These are phyloP conservation scores for Secale cereale DNA, from an alignment of 176 grass and related monocot genomes.

Conservation along the genomic window DNA sequence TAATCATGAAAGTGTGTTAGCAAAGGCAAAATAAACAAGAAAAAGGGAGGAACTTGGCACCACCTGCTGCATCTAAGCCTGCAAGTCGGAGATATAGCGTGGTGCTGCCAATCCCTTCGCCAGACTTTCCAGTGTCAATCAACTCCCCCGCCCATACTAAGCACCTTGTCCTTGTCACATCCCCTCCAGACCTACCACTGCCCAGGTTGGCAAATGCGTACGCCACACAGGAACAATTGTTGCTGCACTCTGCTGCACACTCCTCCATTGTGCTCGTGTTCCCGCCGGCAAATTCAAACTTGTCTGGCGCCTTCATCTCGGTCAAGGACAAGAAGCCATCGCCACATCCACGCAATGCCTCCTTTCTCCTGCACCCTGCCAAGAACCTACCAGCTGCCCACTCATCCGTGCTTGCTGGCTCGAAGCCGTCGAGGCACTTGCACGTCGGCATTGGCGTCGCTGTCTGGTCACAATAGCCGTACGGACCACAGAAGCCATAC, in stretches of 20 bases:
- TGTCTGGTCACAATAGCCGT: slow-evolving; percentile 28
- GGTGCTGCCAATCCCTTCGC: not conserved
- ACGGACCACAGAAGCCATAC: slow-evolving; percentile 28
- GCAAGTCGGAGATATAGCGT: slow-evolving; percentile 45
- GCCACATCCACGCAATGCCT: not conserved
- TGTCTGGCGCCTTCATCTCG: not conserved
- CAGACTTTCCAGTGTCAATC: not conserved
- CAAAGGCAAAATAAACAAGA: not conserved
- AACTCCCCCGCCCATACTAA: slow-evolving; percentile 37
- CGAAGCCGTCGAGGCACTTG: slow-evolving; percentile 41
- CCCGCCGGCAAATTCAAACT: not conserved
- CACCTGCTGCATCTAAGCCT: not conserved
- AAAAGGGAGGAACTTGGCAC: not conserved
- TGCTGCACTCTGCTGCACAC: slow-evolving; percentile 20
- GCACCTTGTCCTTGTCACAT: slow-evolving; percentile 17
- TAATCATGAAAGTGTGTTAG: not conserved
- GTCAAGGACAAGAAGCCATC: not conserved
- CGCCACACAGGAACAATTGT: slow-evolving; percentile 48
- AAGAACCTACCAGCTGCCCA: slow-evolving; percentile 3
- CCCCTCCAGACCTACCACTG: not conserved
- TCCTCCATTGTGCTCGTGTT: slow-evolving; percentile 13
- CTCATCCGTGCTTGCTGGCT: not conserved
- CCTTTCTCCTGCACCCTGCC: slow-evolving; percentile 13
- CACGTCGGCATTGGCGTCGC: not conserved
- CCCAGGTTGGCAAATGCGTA: not conserved